phyloP scores from a whole-genome alignment of 805 yeast genomes.

The Yamadazyma philogaea region DNA sequence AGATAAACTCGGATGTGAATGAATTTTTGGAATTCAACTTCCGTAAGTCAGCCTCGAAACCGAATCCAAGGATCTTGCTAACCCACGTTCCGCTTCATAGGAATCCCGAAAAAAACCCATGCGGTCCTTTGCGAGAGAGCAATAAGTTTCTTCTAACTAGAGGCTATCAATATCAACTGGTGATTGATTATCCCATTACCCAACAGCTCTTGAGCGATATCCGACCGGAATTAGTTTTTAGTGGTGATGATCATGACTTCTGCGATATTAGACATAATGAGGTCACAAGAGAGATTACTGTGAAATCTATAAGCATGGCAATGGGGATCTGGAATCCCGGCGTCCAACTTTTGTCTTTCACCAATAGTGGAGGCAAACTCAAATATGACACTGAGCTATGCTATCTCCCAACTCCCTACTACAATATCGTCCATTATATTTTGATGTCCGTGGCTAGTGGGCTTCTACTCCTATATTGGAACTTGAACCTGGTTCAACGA shows the following conservation, averaged over 20 bases:
- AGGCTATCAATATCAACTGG: conserved; percentile 90
- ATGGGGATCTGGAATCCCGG: conserved; percentile 88
- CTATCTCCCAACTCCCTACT: conserved; percentile 46
- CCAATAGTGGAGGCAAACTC: conserved; percentile 10
- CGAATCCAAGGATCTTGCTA: conserved; percentile 61
- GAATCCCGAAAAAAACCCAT: conserved; percentile 51
- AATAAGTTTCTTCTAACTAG: conserved; percentile 49
- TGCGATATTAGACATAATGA: conserved; percentile 62
- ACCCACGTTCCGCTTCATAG: conserved; percentile 88
- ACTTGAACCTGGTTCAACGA: conserved; percentile 21
- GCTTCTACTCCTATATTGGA: conserved; percentile 26
- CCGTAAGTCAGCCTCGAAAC: conserved; percentile 11
- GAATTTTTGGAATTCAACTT: conserved; percentile 44
- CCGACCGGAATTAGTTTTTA: conserved; percentile 66
- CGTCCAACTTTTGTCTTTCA: conserved; percentile 71
- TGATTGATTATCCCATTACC: conserved; percentile 61
- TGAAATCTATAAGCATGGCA: conserved; percentile 89
- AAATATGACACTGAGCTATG: conserved; percentile 41
- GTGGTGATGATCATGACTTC: conserved; percentile 97
- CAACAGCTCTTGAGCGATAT: conserved; percentile 55
- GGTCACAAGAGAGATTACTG: conserved; percentile 70
- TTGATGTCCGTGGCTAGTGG: conserved; percentile 33
- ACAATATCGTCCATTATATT: conserved; percentile 38
- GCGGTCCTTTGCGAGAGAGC: conserved; percentile 81
- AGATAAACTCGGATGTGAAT: conserved; percentile 48